phyloP scores from a whole-genome alignment of 2,329 filamentous ascomycete genomes.

The Westerdykella sp. region DNA sequence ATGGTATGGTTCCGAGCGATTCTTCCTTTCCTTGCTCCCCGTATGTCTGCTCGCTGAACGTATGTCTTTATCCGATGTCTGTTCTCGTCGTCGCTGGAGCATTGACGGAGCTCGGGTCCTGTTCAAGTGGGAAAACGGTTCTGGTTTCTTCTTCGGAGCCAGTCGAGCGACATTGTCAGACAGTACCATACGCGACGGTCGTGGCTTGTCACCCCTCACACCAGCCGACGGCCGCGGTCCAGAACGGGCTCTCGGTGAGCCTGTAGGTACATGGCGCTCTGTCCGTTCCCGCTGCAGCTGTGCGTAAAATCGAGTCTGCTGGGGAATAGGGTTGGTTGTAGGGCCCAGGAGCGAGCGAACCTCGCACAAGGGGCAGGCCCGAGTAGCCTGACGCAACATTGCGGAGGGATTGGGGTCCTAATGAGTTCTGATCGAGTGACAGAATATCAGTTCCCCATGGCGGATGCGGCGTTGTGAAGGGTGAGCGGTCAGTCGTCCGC shows the following conservation, averaged over 20 bases:
- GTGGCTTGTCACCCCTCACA: constrained; percentile 28
- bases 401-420: not conserved
- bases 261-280: constrained; percentile 5
- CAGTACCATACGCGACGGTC: constrained; percentile 48
- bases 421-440: too few relatives aligned
- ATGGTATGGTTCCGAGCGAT: constrained; percentile 55
- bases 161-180: constrained; percentile 35
- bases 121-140: constrained; percentile 32
- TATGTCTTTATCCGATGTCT: constrained; percentile 5
- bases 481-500: not conserved
- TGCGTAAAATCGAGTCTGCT: constrained; percentile 35
- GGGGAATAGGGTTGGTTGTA: constrained; percentile 22
- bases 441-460: not conserved
- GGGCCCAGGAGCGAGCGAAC: constrained; percentile 20
- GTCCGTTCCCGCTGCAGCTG: constrained; percentile 21
- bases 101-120: constrained; percentile 24
- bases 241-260: not conserved
- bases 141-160: constrained; percentile 17
- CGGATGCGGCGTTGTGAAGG: not conserved
- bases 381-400: constrained; percentile 28
- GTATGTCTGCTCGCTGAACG: constrained; percentile 12
- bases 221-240: constrained; percentile 1
- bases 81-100: constrained; percentile 14
- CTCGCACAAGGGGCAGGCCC: constrained; percentile 42
- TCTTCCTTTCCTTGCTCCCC: constrained; percentile 14